Conservation (phyloP, 1,284 basidiomycete species). For the Malassezia yamatoensis region DNA sequence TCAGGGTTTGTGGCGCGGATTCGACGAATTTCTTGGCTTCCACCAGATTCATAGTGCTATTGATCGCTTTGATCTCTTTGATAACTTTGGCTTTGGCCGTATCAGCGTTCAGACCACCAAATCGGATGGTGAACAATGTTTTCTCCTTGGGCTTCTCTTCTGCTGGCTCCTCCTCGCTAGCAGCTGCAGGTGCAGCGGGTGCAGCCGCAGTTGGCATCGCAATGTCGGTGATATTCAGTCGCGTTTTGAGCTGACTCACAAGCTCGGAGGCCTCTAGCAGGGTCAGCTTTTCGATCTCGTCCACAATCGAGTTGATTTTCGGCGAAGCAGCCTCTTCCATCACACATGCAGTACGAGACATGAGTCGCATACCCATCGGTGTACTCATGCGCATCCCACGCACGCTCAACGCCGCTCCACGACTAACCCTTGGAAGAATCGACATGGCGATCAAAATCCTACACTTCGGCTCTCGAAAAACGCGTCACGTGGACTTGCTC, state of each 20-base stretch:
- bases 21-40: constrained; percentile 99
- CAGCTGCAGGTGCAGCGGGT: constrained; percentile 50
- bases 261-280: constrained; percentile 95
- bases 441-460: constrained; percentile 2
- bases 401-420: constrained; percentile 10
- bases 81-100: constrained; percentile 79
- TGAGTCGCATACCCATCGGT: constrained; percentile 6
- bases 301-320: constrained; percentile 72
- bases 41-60: constrained; percentile 45
- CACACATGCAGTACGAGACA: constrained; percentile 6
- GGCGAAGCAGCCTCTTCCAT: constrained; percentile 47
- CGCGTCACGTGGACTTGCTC: constrained; percentile 7
- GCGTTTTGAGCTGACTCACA: constrained; percentile 79
- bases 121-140: constrained; percentile 85
- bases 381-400: neutral
- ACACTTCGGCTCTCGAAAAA: neutral
- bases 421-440: constrained; percentile 4
- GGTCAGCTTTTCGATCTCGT: constrained; percentile 81
- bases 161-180: constrained; percentile 47
- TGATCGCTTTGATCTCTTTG: constrained; percentile 79
- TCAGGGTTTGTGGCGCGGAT: constrained; percentile 81
- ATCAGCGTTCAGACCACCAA: constrained; percentile 40
- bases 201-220: constrained; percentile 74
- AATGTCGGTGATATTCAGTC: constrained; percentile 94
- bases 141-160: constrained; percentile 97